Evolutionary conservation across 169 alveolate genomes (phyloP).

Genomic region (Plasmodium reichenowi): DNA sequence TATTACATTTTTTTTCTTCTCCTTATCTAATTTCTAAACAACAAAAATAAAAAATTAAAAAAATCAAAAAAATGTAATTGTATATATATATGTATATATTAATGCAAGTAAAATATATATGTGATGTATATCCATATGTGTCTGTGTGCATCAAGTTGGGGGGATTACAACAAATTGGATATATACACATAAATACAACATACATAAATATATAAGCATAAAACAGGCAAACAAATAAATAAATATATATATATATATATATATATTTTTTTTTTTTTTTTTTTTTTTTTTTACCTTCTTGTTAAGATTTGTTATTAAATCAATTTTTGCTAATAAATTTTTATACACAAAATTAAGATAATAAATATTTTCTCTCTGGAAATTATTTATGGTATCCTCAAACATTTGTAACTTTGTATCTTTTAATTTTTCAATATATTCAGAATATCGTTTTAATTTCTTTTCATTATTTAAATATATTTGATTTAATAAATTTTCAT

Average conservation of each 20-base stretch:
- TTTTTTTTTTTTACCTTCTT: constrained; percentile 27
- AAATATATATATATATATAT: background rate
- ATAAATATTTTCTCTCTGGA: constrained; percentile 54
- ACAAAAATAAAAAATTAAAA: background rate
- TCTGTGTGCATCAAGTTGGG: background rate
- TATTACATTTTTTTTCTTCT: constrained; percentile 13
- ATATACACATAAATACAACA: background rate
- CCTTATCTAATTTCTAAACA: constrained; percentile 46
- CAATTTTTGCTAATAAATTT: constrained; percentile 49
- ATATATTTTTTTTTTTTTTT: too few species aligned
- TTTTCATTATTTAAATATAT: constrained; percentile 39
- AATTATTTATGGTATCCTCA: constrained; percentile 38
- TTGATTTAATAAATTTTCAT: constrained; percentile 33
- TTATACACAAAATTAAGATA: constrained; percentile 44
- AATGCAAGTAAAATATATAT: too few species aligned
- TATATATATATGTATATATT: background rate
- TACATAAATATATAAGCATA: background rate
- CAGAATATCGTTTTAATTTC: constrained; percentile 23
- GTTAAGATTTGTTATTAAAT: constrained; percentile 41
- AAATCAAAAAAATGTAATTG: background rate
- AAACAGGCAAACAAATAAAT: background rate
- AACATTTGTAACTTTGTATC: constrained; percentile 27
- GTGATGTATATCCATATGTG: background rate
- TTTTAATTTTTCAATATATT: constrained; percentile 29
- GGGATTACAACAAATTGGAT: background rate